Conservation (phyloP, 495 filamentous ascomycete species). For the Astrothelium subdiscretum region DNA sequence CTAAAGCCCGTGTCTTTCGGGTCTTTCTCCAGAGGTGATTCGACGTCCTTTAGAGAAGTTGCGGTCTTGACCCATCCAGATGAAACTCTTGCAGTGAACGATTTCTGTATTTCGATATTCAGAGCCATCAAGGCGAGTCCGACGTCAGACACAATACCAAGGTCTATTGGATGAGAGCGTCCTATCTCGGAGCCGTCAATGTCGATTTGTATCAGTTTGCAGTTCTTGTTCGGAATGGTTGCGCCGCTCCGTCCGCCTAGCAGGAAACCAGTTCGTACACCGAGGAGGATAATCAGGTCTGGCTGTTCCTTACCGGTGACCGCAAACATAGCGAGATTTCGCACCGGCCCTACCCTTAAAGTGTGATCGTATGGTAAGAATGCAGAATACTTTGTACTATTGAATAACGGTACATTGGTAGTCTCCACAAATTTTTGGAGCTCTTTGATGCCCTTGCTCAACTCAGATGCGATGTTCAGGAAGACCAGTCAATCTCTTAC, state of each 20-base stretch:
- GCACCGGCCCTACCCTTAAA: conserved; percentile 11
- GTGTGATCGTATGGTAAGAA: conserved; percentile 11
- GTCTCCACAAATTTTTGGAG: conserved; percentile 10
- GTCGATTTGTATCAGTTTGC: conserved; percentile 21
- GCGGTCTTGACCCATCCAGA: conserved; percentile 17
- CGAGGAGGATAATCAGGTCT: conserved; percentile 17
- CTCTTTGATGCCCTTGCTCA: conserved; percentile 8
- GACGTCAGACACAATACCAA: conserved; percentile 19
- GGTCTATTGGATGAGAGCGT: conserved; percentile 11
- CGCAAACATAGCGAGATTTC: conserved; percentile 10
- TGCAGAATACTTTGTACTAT: conserved; percentile 14
- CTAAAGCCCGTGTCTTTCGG: conserved; percentile 8
- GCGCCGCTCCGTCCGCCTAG: conserved; percentile 14
- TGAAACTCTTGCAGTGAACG: background rate
- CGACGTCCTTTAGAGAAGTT: conserved; percentile 3
- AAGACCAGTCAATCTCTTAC: background rate
- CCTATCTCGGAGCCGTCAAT: conserved; percentile 20
- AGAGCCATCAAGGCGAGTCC: conserved; percentile 7
- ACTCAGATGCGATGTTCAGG: no score
- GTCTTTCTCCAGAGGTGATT: conserved; percentile 12
- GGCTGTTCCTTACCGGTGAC: conserved; percentile 5
- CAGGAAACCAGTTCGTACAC: conserved; percentile 17
- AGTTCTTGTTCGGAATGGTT: conserved; percentile 13
- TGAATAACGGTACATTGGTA: conserved; percentile 18
- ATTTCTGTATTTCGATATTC: background rate